phyloP scores from a whole-genome alignment of 345 rosid species.

The Lepidium sativum region DNA sequence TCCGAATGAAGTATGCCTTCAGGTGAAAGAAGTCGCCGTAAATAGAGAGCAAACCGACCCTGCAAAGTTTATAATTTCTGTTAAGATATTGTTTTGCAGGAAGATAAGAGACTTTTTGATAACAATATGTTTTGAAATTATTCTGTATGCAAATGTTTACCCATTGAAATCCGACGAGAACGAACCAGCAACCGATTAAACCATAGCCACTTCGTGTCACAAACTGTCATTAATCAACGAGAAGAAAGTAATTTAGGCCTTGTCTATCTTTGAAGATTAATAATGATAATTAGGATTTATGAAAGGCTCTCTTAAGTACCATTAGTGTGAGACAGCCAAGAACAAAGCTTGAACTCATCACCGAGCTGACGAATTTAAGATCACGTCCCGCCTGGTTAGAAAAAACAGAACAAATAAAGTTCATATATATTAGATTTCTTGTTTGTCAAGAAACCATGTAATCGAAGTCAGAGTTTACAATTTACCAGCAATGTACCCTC shows the following conservation, averaged over 20 bases:
- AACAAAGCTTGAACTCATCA: constrained; percentile 58
- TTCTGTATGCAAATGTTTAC: constrained; percentile 31
- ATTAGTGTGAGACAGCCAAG: constrained; percentile 46
- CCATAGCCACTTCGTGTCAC: constrained; percentile 51
- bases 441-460: not conserved
- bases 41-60: constrained; percentile 52
- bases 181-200: constrained; percentile 59
- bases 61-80: constrained; percentile 17
- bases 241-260: not conserved
- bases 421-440: not conserved
- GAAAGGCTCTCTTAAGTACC: constrained; percentile 34
- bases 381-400: constrained; percentile 66
- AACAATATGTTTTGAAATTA: not conserved
- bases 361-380: constrained; percentile 54
- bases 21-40: constrained; percentile 54
- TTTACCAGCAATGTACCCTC: constrained; percentile 88
- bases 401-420: not conserved
- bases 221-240: constrained; percentile 28
- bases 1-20: constrained; percentile 43
- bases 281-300: not conserved
- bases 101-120: not conserved
- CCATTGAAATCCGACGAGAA: constrained; percentile 72
- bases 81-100: not conserved
- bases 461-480: not conserved
- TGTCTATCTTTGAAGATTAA: too few relatives aligned